Evolutionary conservation across 2,329 filamentous ascomycete species (phyloP).

Genomic region (Neonectria ditissima): DNA sequence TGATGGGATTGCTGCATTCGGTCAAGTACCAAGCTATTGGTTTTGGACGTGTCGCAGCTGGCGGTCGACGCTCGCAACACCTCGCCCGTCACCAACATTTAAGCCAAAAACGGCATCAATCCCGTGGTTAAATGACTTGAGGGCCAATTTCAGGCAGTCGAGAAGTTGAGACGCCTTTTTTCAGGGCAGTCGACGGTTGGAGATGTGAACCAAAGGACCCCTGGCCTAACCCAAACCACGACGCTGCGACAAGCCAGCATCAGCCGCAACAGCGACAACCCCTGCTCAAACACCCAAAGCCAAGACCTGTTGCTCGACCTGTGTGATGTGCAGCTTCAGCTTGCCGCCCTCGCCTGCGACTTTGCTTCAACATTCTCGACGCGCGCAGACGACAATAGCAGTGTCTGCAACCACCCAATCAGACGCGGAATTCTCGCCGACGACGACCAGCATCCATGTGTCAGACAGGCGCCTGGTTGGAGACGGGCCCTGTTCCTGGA

Average conservation of each 20-base stretch:
- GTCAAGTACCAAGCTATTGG: no score
- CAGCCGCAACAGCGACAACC: neutral
- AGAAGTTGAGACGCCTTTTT: neutral
- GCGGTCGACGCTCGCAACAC: no score
- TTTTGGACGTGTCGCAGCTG: no score
- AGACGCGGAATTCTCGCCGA: neutral
- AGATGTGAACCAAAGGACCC: neutral
- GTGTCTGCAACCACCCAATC: conserved; percentile 14
- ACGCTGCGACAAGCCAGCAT: conserved; percentile 12
- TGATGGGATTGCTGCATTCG: no score
- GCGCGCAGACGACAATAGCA: conserved; percentile 4
- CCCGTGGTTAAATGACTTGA: neutral
- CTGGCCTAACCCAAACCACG: conserved; percentile 20
- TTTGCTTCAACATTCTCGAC: conserved; percentile 14
- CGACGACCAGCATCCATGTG: neutral
- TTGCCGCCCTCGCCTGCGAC: conserved; percentile 7
- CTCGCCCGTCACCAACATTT: neutral
- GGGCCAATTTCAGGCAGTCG: neutral
- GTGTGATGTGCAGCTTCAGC: conserved; percentile 29
- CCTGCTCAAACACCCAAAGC: conserved; percentile 21
- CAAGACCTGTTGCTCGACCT: conserved; percentile 24
- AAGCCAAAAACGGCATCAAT: neutral
- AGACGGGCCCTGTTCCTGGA: conserved; percentile 8
- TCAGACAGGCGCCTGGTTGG: conserved; percentile 3
- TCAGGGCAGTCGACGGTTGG: neutral